Evolutionary conservation across 768 basidiomycete genomes (phyloP).

Genomic region (Xerocomellus chrysenteron): DNA sequence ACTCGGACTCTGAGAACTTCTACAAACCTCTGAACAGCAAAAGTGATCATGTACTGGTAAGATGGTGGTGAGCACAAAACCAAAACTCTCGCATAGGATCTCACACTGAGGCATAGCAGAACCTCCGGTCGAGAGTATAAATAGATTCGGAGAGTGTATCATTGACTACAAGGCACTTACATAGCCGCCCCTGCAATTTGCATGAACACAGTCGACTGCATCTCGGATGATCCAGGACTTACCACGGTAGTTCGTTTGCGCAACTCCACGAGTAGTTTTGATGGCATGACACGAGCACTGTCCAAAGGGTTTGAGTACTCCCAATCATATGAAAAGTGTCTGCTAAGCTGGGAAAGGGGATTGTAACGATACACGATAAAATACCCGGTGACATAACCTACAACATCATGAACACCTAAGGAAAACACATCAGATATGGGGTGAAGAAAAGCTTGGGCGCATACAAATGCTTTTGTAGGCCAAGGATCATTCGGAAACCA

Average conservation of each 20-base stretch:
- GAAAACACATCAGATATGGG: not conserved
- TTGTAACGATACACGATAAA: not conserved
- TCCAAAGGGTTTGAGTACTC: not conserved
- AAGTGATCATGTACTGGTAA: not conserved
- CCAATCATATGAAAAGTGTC: conserved; percentile 6
- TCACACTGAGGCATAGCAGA: conserved; percentile 1
- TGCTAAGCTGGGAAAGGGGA: not conserved
- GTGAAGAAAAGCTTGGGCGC: not conserved
- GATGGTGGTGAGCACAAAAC: not conserved
- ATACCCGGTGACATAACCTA: not conserved
- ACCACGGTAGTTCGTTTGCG: not conserved
- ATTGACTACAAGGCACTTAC: not conserved
- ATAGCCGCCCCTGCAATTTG: not conserved
- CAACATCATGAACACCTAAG: conserved; percentile 3
- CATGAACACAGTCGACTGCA: not conserved
- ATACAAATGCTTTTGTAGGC: conserved; percentile 1
- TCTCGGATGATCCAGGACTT: not conserved
- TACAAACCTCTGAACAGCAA: conserved; percentile 7
- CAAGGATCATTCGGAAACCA: conserved; percentile 13
- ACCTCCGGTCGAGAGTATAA: not conserved
- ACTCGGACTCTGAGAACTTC: no score
- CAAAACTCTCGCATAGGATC: not conserved
- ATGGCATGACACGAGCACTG: conserved; percentile 1
- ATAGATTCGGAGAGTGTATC: not conserved
- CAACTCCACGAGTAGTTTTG: not conserved